phyloP scores from a whole-genome alignment of 805 yeast genomes.

The Myxozyma lipomycoides region DNA sequence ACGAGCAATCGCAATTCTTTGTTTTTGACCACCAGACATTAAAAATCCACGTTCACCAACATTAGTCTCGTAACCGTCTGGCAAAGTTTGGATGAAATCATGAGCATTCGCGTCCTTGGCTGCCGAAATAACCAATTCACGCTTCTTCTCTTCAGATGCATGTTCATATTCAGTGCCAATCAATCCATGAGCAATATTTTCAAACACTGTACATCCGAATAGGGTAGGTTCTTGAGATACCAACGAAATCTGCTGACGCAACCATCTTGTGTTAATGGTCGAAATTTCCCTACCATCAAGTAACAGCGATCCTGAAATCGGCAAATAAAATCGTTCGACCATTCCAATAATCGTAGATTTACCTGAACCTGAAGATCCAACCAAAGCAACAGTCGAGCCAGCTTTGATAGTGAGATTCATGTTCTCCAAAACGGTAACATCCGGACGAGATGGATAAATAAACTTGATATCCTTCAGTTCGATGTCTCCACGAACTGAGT shows the following conservation, averaged over 20 bases:
- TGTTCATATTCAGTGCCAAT: slow-evolving; percentile 32
- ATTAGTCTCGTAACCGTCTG: slow-evolving; percentile 47
- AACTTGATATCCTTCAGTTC: slow-evolving; percentile 30
- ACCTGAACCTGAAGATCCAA: slow-evolving; percentile 76
- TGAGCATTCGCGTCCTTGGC: slow-evolving; percentile 51
- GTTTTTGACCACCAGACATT: slow-evolving; percentile 66
- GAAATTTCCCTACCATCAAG: slow-evolving; percentile 49
- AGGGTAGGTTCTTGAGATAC: slow-evolving; percentile 57
- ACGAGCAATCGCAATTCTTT: slow-evolving; percentile 61
- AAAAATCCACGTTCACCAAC: slow-evolving; percentile 58
- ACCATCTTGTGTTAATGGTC: slow-evolving; percentile 48
- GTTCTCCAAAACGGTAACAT: slow-evolving; percentile 31
- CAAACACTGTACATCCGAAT: slow-evolving; percentile 74
- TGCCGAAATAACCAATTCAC: slow-evolving; percentile 42
- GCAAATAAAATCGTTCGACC: slow-evolving; percentile 55
- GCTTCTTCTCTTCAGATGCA: slow-evolving; percentile 40
- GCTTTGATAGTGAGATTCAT: slow-evolving; percentile 48
- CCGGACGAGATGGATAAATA: slow-evolving; percentile 35
- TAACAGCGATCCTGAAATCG: slow-evolving; percentile 45
- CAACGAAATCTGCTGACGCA: slow-evolving; percentile 52
- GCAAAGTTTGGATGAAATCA: slow-evolving; percentile 48
- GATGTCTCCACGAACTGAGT: slow-evolving; percentile 40
- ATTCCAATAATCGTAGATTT: slow-evolving; percentile 47
- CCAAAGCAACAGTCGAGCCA: slow-evolving; percentile 82
- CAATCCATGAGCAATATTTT: slow-evolving; percentile 75